Evolutionary conservation across 139 green algal species (phyloP).

Genomic region (Closterium sp.): DNA sequence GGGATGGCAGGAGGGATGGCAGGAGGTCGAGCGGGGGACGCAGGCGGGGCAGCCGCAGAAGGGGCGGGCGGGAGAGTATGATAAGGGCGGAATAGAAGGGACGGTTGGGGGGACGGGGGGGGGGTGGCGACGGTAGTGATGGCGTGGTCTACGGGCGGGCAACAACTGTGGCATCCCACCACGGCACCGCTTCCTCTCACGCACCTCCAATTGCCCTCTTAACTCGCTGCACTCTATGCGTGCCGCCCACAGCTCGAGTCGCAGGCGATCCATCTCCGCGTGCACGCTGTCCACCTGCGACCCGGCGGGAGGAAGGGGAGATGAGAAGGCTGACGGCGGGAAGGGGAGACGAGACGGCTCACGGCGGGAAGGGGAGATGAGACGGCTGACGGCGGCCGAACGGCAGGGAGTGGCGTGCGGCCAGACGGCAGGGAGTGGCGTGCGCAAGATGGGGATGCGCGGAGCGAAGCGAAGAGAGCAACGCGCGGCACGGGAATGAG

Average conservation of each 20-base stretch:
- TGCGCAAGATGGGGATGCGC: too few relatives aligned
- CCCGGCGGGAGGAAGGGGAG: not conserved
- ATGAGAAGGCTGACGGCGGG: not conserved
- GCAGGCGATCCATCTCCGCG: not conserved
- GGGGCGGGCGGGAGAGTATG: too few relatives aligned
- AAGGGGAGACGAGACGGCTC: not conserved
- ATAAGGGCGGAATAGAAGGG: too few relatives aligned
- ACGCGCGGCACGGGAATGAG: too few relatives aligned
- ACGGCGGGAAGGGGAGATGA: not conserved
- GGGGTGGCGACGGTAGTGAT: not conserved
- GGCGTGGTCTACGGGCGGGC: too few relatives aligned
- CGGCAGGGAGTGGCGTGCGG: not conserved
- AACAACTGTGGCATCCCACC: not conserved
- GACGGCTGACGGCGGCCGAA: not conserved
- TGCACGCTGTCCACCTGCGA: not conserved
- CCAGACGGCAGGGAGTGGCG: too few relatives aligned
- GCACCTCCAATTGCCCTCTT: not conserved
- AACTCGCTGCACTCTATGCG: not conserved
- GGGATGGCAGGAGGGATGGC: too few relatives aligned
- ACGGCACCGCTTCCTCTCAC: not conserved
- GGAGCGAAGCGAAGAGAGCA: too few relatives aligned
- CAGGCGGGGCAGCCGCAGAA: too few relatives aligned
- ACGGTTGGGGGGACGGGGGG: not conserved
- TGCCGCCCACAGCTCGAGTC: not conserved
- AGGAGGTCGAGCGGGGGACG: too few relatives aligned